Evolutionary conservation across 495 filamentous ascomycete genomes (phyloP).

Genomic region (Cercophora samala): DNA sequence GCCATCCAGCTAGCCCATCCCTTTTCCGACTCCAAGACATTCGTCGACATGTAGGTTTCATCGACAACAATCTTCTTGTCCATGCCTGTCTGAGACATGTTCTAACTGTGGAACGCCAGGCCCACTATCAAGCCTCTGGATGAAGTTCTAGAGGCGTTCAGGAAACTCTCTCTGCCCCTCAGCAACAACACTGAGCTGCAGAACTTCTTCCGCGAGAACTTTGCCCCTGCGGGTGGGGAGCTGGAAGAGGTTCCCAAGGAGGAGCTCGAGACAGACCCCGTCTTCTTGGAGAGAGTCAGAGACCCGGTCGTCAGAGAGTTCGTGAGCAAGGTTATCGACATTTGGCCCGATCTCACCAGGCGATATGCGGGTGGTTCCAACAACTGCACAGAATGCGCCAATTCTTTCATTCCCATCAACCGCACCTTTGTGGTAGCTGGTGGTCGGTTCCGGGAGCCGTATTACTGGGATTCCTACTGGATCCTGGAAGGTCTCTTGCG

Average conservation of each 20-base stretch:
- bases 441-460: conserved; percentile 50
- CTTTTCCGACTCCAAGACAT: conserved; percentile 51
- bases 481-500: conserved; percentile 49
- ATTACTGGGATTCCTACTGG: conserved; percentile 55
- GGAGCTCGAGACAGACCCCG: conserved; percentile 40
- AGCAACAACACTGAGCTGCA: conserved; percentile 48
- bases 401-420: conserved; percentile 51
- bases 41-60: conserved; percentile 48
- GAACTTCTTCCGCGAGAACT: conserved; percentile 43
- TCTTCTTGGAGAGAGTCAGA: conserved; percentile 42
- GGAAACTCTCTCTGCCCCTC: conserved; percentile 42
- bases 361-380: conserved; percentile 41
- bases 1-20: conserved; percentile 47
- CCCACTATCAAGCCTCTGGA: conserved; percentile 45
- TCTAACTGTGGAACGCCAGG: conserved; percentile 26
- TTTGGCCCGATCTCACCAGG: conserved; percentile 51
- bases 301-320: conserved; percentile 47
- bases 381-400: conserved; percentile 44
- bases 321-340: conserved; percentile 46
- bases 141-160: conserved; percentile 44
- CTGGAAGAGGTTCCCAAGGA: conserved; percentile 41
- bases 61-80: not conserved
- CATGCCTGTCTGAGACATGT: conserved; percentile 6
- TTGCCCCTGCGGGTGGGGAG: conserved; percentile 47
- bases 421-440: conserved; percentile 52